Conservation (phyloP, 1,284 basidiomycete genomes). For the Fomitiporia mediterranea region DNA sequence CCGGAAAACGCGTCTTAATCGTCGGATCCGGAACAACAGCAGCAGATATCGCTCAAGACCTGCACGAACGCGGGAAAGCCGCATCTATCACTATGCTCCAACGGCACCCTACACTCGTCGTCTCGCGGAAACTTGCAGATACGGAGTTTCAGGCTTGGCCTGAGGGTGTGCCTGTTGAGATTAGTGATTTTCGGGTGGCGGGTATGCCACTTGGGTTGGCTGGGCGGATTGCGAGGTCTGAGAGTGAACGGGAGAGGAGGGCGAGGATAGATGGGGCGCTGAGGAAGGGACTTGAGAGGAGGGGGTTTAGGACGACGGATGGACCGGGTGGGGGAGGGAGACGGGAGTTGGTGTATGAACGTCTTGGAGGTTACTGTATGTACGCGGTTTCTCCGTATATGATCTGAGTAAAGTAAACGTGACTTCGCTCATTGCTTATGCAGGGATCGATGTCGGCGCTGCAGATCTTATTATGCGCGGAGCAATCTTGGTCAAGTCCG, state of each 20-base stretch:
- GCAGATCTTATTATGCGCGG: conserved; percentile 29
- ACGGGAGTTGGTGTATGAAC: conserved; percentile 27
- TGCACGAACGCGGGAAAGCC: conserved; percentile 30
- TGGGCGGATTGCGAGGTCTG: conserved; percentile 32
- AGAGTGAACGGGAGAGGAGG: conserved; percentile 25
- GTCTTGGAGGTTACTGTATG: conserved; percentile 28
- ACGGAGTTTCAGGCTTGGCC: conserved; percentile 33
- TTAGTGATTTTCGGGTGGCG: conserved; percentile 42
- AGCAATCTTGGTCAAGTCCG: conserved; percentile 27
- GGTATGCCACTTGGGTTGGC: conserved; percentile 37
- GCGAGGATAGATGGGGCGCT: conserved; percentile 31
- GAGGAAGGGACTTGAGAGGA: conserved; percentile 33
- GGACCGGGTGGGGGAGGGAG: conserved; percentile 30
- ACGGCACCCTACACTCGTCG: conserved; percentile 32
- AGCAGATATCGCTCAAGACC: conserved; percentile 37
- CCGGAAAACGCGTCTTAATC: conserved; percentile 34
- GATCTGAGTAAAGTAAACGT: too few species aligned
- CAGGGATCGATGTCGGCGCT: conserved; percentile 40
- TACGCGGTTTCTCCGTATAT: too few species aligned
- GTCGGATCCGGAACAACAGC: conserved; percentile 39
- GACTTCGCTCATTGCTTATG: neutral
- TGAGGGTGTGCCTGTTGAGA: conserved; percentile 37
- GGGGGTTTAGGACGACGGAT: conserved; percentile 36
- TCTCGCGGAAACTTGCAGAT: conserved; percentile 30
- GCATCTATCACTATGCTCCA: conserved; percentile 38